These are phyloP conservation scores for Chaetomium cochliodes DNA, from an alignment of 495 filamentous ascomycete genomes.

Conservation along the genomic window DNA sequence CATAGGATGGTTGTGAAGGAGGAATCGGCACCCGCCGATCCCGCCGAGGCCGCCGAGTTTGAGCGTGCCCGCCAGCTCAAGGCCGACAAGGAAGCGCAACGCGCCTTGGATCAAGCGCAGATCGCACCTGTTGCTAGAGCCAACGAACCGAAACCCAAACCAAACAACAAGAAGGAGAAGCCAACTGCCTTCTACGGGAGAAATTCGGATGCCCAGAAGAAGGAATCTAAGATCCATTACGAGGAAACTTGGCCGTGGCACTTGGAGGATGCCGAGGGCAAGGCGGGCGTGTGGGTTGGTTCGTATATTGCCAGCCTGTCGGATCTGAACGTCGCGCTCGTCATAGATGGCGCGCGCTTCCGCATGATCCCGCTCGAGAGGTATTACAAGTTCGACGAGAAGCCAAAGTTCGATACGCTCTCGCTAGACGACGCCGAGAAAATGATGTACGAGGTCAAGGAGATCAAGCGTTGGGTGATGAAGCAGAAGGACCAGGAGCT, in stretches of 20 bases:
- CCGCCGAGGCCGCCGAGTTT: conserved; percentile 65
- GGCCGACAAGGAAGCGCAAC: conserved; percentile 76
- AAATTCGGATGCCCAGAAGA: conserved; percentile 69
- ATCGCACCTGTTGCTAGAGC: conserved; percentile 69
- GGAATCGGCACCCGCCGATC: conserved; percentile 48
- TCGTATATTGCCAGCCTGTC: conserved; percentile 83
- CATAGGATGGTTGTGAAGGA: conserved; percentile 55
- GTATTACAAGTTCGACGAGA: conserved; percentile 88
- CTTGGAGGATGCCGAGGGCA: conserved; percentile 91
- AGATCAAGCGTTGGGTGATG: conserved; percentile 69
- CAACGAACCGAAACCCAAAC: conserved; percentile 55
- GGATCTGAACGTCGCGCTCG: conserved; percentile 69
- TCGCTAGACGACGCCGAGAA: conserved; percentile 84
- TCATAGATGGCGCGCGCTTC: conserved; percentile 65
- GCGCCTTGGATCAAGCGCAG: conserved; percentile 78
- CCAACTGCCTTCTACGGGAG: conserved; percentile 58
- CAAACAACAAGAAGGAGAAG: conserved; percentile 73
- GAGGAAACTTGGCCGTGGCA: conserved; percentile 97
- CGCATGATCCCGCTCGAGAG: conserved; percentile 89
- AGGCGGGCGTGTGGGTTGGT: conserved; percentile 81
- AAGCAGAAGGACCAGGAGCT: conserved; percentile 56
- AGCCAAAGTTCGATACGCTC: conserved; percentile 76
- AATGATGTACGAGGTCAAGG: conserved; percentile 56
- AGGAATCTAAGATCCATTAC: conserved; percentile 76
- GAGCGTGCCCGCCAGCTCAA: conserved; percentile 61